A percentile compares a stretch with the other conserved stretches of the same genome.
Evolutionary conservation across 2,329 filamentous ascomycete species (phyloP).

Genomic region (Nothopassalora personata): DNA sequence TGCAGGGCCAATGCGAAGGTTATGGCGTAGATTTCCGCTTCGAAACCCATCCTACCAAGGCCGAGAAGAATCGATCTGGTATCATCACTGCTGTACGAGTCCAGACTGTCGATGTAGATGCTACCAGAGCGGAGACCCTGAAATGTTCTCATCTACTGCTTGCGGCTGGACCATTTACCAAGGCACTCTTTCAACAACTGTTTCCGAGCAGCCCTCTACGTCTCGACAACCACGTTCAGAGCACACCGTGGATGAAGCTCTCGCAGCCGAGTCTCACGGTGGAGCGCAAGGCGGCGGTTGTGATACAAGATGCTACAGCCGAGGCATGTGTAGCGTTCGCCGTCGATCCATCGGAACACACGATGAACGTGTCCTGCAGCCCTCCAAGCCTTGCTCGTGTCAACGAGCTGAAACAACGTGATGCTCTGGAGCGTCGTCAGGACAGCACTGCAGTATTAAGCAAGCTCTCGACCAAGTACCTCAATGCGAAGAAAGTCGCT

Average conservation of each 20-base stretch:
- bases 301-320: not conserved
- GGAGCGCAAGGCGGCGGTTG: not conserved
- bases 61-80: not conserved
- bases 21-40: conserved; percentile 19
- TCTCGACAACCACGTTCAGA: conserved; percentile 9
- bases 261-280: not conserved
- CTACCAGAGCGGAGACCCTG: not conserved
- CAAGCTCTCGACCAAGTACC: not conserved
- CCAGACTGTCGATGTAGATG: not conserved
- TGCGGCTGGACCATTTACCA: conserved; percentile 21
- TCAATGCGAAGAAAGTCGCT: not conserved
- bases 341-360: not conserved
- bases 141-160: conserved; percentile 21
- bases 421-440: not conserved
- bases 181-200: conserved; percentile 9
- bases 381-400: not conserved
- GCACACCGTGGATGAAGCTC: not conserved
- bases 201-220: not conserved
- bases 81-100: conserved; percentile 8
- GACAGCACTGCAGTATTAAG: not conserved
- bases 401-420: not conserved
- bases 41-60: conserved; percentile 6
- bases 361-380: not conserved
- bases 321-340: conserved; percentile 3
- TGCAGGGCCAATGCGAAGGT: conserved; percentile 13